These are phyloP conservation scores for Microdochium bolleyi DNA, from an alignment of 2,329 filamentous ascomycete genomes.

Conservation along the genomic window DNA sequence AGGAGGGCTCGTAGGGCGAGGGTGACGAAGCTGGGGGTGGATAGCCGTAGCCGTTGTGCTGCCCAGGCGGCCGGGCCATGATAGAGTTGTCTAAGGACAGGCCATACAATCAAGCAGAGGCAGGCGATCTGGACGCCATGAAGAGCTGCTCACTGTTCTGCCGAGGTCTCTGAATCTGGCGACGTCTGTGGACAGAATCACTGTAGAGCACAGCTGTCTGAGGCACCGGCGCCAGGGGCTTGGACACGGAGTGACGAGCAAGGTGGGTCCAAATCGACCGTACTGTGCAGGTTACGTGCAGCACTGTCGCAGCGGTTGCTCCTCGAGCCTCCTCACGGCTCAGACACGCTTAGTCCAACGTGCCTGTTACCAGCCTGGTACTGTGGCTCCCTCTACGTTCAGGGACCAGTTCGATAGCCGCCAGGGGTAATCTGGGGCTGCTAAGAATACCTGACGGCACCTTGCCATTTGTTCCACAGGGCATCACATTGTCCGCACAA, in stretches of 20 bases:
- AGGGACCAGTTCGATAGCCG: neutral
- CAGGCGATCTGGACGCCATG: neutral
- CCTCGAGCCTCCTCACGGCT: no score
- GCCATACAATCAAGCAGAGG: neutral
- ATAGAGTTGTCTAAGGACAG: neutral
- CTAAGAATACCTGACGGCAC: neutral
- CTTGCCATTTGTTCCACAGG: no score
- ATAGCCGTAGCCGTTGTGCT: conserved; percentile 5
- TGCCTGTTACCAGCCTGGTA: no score
- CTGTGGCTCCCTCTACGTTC: no score
- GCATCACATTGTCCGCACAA: no score
- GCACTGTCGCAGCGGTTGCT: no score
- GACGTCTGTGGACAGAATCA: neutral
- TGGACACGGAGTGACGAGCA: no score
- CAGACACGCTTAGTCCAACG: no score
- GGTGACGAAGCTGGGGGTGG: conserved; percentile 6
- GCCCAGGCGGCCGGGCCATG: neutral
- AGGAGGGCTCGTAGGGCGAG: neutral
- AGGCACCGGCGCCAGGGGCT: no score
- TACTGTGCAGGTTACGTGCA: no score
- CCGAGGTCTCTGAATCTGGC: no score
- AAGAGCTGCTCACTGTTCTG: neutral
- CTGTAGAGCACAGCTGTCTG: neutral
- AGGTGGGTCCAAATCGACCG: no score
- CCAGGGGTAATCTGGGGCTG: neutral